Percentiles rank a stretch among this genome's conserved stretches.
phyloP scores from a whole-genome alignment of 2,329 filamentous ascomycete species.

The Clonostachys byssicola region DNA sequence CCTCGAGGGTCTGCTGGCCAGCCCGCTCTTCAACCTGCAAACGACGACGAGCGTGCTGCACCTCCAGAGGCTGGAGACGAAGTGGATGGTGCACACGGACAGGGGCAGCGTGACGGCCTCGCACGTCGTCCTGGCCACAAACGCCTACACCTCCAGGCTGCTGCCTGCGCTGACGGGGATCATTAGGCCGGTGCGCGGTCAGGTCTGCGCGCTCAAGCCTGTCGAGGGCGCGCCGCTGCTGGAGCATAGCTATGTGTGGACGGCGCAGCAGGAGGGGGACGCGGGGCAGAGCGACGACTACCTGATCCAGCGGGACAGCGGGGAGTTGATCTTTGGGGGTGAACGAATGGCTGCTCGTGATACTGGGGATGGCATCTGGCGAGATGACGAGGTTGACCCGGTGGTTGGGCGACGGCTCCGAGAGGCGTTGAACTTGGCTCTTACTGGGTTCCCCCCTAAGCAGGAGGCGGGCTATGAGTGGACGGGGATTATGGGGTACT shows the following conservation, averaged over 20 bases:
- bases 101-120: conserved; percentile 62
- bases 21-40: conserved; percentile 61
- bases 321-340: conserved; percentile 66
- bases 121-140: conserved; percentile 73
- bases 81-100: conserved; percentile 60
- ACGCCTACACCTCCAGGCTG: conserved; percentile 77
- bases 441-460: conserved; percentile 38
- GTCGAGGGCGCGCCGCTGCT: conserved; percentile 34
- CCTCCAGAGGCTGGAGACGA: conserved; percentile 28
- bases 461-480: conserved; percentile 59
- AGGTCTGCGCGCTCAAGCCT: conserved; percentile 64
- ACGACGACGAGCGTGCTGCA: conserved; percentile 63
- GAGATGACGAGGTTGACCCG: conserved; percentile 54
- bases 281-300: conserved; percentile 59
- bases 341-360: conserved; percentile 53
- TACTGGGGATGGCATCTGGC: conserved; percentile 45
- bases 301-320: conserved; percentile 63
- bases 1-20: conserved; percentile 48
- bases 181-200: conserved; percentile 73
- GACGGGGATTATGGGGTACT: conserved; percentile 80
- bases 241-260: conserved; percentile 60
- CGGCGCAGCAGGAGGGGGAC: conserved; percentile 25
- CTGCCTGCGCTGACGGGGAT: conserved; percentile 65
- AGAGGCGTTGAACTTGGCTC: conserved; percentile 27
- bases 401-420: conserved; percentile 53